Evolutionary conservation across 352 stramenopile species (phyloP).

Genomic region (Globisporangium heterothallicum): DNA sequence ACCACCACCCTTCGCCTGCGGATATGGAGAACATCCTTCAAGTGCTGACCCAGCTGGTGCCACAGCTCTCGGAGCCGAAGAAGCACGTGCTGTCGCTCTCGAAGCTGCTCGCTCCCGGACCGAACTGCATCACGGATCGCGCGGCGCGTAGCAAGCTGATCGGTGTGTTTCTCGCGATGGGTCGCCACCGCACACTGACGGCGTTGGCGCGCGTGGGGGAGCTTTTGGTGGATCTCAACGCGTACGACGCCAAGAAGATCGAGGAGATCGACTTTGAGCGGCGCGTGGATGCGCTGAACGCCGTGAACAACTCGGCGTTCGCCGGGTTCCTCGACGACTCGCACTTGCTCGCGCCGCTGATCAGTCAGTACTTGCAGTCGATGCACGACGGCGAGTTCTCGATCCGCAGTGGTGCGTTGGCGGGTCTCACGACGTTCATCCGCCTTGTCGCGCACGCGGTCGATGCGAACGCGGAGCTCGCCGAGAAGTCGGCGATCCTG

Average conservation of each 20-base stretch:
- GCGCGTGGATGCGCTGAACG: slow-evolving; percentile 68
- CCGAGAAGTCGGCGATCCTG: slow-evolving; percentile 38
- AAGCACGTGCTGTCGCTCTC: slow-evolving; percentile 74
- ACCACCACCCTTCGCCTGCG: slow-evolving; percentile 60
- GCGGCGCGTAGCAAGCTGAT: slow-evolving; percentile 57
- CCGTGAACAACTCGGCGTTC: slow-evolving; percentile 61
- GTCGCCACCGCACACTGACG: slow-evolving; percentile 26
- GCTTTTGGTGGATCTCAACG: slow-evolving; percentile 62
- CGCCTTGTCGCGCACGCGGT: slow-evolving; percentile 30
- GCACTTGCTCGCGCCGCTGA: slow-evolving; percentile 64
- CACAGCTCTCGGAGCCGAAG: slow-evolving; percentile 59
- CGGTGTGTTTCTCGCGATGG: slow-evolving; percentile 62
- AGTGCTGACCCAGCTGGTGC: slow-evolving; percentile 72
- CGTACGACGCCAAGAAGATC: slow-evolving; percentile 71
- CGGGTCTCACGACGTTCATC: slow-evolving; percentile 52
- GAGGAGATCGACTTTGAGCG: slow-evolving; percentile 84
- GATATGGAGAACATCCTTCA: slow-evolving; percentile 83
- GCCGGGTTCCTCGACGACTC: slow-evolving; percentile 49
- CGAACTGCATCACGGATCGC: slow-evolving; percentile 68
- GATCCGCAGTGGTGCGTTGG: slow-evolving; percentile 68
- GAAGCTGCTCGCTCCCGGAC: slow-evolving; percentile 66
- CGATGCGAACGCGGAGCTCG: slow-evolving; percentile 11
- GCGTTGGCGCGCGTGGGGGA: slow-evolving; percentile 35
- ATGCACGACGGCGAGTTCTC: slow-evolving; percentile 85
- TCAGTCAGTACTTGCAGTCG: slow-evolving; percentile 72